phyloP scores from a whole-genome alignment of 1,139 yeast genomes.

The Candida smagusa region DNA sequence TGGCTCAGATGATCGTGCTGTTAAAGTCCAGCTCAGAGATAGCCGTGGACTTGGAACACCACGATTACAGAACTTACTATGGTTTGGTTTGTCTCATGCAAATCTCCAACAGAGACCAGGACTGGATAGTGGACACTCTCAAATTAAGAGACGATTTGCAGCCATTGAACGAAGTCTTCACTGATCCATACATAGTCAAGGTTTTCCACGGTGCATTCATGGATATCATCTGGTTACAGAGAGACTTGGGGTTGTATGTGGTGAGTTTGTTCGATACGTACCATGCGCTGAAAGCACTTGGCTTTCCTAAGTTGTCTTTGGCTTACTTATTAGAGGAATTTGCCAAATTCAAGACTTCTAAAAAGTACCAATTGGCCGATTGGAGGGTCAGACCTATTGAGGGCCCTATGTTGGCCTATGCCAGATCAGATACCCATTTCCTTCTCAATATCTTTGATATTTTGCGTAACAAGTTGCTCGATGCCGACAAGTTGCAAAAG shows the following conservation, averaged over 20 bases:
- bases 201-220: constrained; percentile 95
- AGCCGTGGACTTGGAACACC: constrained; percentile 98
- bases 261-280: constrained; percentile 91
- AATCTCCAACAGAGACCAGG: constrained; percentile 76
- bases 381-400: constrained; percentile 93
- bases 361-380: constrained; percentile 93
- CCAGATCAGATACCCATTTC: constrained; percentile 94
- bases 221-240: constrained; percentile 96
- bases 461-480: constrained; percentile 61
- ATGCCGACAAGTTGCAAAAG: constrained; percentile 46
- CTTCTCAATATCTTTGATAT: constrained; percentile 76
- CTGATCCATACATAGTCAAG: constrained; percentile 77
- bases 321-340: constrained; percentile 79
- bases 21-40: constrained; percentile 56
- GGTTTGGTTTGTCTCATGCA: constrained; percentile 96
- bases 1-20: constrained; percentile 53
- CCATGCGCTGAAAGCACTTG: constrained; percentile 78
- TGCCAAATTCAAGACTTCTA: constrained; percentile 85
- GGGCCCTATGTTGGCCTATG: constrained; percentile 75
- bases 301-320: constrained; percentile 77
- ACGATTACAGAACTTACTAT: constrained; percentile 83
- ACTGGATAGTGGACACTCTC: constrained; percentile 79
- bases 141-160: constrained; percentile 70
- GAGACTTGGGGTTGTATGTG: constrained; percentile 88
- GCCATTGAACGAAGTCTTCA: constrained; percentile 66